Evolutionary conservation across 176 grass and related monocot genomes (phyloP), one percentile per base, ranked within the genome.

Genomic region (Secale cereale): DNA sequence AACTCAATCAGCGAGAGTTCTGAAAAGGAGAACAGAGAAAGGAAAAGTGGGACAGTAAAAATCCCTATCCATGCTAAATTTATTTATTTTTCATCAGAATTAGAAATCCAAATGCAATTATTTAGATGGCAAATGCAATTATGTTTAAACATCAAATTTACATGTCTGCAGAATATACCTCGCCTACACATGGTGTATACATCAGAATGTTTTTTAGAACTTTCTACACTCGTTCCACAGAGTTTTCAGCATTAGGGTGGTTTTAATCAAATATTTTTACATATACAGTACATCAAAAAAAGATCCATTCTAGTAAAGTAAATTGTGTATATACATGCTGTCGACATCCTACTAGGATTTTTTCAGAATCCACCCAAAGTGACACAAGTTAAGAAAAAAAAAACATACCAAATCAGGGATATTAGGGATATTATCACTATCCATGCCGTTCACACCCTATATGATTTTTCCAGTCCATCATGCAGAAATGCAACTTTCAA

Each of bases 371-470:
- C 36, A 30, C 48, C 48, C 48, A 19, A 77, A 83, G 74, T 26
- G 7, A 48, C 41, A 63, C 14, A 11, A 64, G n/a, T 60, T 43
- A 23, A 87, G 70, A 79, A 65, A 73, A 87, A 78, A 77, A 39
- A 72, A 82, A 88, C 69, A 76, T 48, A 77, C 62, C 62, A 81
- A 67, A 81, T 67, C 78, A 81, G 78, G 78, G 62, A 29, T 20
- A 65, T 43, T 27, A 79, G 37, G 39, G 60, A 1, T 77, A 25
- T 25, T 66, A 84, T 70, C 19, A 59, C 48, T 65, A 80, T 63
- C 11, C 67, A 52, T 50, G 77, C 20, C 39, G 11, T 63, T 54
- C 74, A 78, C 46, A 78, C 15, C 61, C 25, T 59, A 66, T 84
- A 74, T 40, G 70, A 84, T n/a, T 50, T 84, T n/a, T 69, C 15